Conservation (phyloP, 768 basidiomycete species). For the Tricholoma matsutake region DNA sequence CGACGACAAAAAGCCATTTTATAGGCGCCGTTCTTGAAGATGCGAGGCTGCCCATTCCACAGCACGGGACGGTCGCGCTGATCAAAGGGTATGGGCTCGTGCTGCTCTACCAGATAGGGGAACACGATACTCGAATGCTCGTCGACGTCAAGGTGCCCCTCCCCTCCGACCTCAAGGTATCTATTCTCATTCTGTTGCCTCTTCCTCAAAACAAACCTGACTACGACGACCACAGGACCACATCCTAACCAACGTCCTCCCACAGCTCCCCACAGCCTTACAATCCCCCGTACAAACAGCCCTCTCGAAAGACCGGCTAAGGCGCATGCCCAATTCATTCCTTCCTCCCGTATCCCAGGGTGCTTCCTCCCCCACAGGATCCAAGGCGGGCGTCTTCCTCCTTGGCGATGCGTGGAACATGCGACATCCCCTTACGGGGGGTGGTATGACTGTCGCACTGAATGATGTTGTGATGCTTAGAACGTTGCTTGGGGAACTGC, state of each 20-base stretch:
- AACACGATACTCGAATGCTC: conserved; percentile 89
- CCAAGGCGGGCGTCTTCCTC: conserved; percentile 73
- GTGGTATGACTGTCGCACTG: conserved; percentile 96
- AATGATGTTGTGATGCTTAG: conserved; percentile 78
- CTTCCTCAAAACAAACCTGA: no score
- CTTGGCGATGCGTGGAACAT: conserved; percentile 98
- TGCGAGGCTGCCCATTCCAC: conserved; percentile 63
- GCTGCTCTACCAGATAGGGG: conserved; percentile 87
- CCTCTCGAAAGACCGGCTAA: conserved; percentile 72
- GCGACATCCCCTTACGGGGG: conserved; percentile 97
- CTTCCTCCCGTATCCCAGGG: conserved; percentile 77
- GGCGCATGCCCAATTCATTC: conserved; percentile 95
- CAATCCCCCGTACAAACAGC: conserved; percentile 64
- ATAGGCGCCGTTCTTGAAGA: conserved; percentile 84
- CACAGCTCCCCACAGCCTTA: conserved; percentile 75
- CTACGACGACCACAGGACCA: neutral
- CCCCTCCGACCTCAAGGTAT: conserved; percentile 77
- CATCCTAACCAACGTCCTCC: conserved; percentile 58
- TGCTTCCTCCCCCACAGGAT: conserved; percentile 21
- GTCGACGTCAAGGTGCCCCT: conserved; percentile 85
- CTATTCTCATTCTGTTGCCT: conserved; percentile 15
- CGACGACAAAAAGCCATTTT: conserved; percentile 72
- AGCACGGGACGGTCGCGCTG: conserved; percentile 83
- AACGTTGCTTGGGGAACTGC: conserved; percentile 50
- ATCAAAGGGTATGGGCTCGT: conserved; percentile 84